Conservation (phyloP, 306 rosid species). For the Vigna nakashimae region DNA sequence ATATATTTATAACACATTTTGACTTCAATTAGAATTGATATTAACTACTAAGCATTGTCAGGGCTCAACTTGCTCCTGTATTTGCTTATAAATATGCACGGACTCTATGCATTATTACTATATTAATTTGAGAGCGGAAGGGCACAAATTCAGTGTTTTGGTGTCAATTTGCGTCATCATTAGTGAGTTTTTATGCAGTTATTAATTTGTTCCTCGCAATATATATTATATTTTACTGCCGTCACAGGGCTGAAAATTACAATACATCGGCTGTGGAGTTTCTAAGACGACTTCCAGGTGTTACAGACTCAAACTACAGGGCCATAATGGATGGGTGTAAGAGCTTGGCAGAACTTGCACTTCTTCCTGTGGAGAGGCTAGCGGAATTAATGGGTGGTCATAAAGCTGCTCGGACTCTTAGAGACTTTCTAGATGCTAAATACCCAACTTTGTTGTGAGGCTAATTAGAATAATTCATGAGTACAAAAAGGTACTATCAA, state of each 20-base stretch:
- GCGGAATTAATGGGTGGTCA: conserved; percentile 89
- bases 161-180: conserved; percentile 17
- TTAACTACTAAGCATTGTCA: conserved; percentile 5
- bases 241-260: conserved; percentile 89
- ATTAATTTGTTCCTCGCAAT: conserved; percentile 19
- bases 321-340: conserved; percentile 85
- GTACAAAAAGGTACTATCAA: conserved; percentile 7
- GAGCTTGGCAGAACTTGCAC: conserved; percentile 92
- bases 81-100: neutral
- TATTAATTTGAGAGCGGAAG: neutral
- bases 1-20: conserved; percentile 12
- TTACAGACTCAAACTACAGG: conserved; percentile 89
- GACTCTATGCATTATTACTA: neutral
- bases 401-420: conserved; percentile 90
- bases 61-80: conserved; percentile 22
- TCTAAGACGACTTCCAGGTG: conserved; percentile 93
- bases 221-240: conserved; percentile 29
- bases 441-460: conserved; percentile 84
- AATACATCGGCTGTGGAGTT: conserved; percentile 95
- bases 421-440: conserved; percentile 96
- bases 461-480: conserved; percentile 25
- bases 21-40: conserved; percentile 14
- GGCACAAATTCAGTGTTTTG: neutral
- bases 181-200: conserved; percentile 1
- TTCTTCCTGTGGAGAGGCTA: conserved; percentile 80